Evolutionary conservation across 208 protist species (phyloP).

Genomic region (Trypanosoma scelopori): DNA sequence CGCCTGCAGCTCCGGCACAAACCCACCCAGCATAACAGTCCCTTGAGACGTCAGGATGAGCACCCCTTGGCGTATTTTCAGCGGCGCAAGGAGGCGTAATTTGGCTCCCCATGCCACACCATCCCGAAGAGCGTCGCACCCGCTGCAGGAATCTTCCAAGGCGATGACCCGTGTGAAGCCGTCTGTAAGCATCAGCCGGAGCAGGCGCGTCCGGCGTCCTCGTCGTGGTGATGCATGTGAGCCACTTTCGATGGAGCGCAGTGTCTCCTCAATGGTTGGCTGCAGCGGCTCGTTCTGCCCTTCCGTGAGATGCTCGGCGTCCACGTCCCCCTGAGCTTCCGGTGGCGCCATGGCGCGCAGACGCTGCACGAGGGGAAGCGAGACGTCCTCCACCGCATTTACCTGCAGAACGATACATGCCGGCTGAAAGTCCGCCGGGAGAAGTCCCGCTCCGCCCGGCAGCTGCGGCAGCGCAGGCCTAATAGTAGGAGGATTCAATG

Average conservation of each 20-base stretch:
- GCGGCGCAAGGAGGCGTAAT: constrained; percentile 24
- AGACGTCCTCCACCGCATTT: constrained; percentile 56
- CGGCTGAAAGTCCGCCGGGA: constrained; percentile 26
- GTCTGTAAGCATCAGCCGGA: constrained; percentile 55
- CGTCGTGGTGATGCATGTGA: constrained; percentile 31
- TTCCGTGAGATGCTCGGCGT: constrained; percentile 3
- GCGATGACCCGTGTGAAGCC: constrained; percentile 71
- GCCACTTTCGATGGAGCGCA: constrained; percentile 32
- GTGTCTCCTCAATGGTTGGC: constrained; percentile 28
- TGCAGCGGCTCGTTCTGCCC: constrained; percentile 18
- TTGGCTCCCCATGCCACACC: constrained; percentile 65
- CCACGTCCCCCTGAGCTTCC: neutral
- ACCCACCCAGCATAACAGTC: constrained; percentile 50
- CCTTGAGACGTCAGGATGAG: constrained; percentile 50
- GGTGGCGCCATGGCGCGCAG: constrained; percentile 38
- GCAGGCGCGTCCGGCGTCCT: constrained; percentile 39
- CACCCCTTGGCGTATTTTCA: constrained; percentile 33
- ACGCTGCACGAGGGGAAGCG: constrained; percentile 49
- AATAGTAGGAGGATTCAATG: constrained; percentile 16
- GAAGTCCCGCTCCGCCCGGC: constrained; percentile 17
- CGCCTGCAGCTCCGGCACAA: constrained; percentile 45
- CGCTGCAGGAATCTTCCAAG: constrained; percentile 36
- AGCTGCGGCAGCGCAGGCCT: constrained; percentile 14
- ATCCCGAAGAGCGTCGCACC: constrained; percentile 26
- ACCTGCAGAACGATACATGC: constrained; percentile 54